Evolutionary conservation across 371 early-diverging fungal species (phyloP), one percentile per base, ranked within the genome.

Genomic region (Fennellomyces sp.): DNA sequence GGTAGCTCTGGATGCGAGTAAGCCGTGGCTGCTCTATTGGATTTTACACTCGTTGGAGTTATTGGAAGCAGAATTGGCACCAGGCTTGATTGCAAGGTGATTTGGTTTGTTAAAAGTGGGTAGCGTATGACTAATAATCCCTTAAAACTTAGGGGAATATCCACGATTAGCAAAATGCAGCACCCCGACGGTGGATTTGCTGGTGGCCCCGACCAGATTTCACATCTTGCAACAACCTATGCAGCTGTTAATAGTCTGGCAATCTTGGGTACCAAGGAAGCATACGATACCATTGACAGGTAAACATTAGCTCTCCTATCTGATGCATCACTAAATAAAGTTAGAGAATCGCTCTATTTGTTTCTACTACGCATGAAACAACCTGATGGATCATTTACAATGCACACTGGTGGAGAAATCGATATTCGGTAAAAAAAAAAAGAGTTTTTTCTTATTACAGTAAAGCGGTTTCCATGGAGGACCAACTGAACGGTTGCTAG

Each of bases 21-120:
- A 88, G 64, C 95, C 97, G 6, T 98, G 97, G 97, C 61, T 98
- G 11, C 68, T 85, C 2, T 96, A 91, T 68, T 98, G 97, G 97
- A 88, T 91, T 21, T 58, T 93, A 12, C 96, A 96, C 61, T 74
- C 94, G 0, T 75, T 96, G 13, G 90, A 89, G 58, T 71, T 97
- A 8, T 66, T 98, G 29, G 89, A 85, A 19, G 63, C 74, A 39
- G 65, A 62, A 17, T 61, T 89, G 27, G 66, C 84, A 15, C 58
- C 57, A 1, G 65, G 60, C 1, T 39, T 75, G 3, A 72, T 73
- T n/a, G 56, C 74, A 23, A 77, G 88, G 85, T 85, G 35, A 26
- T 13, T 17, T 11, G 12, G 3, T 60, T 36, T 27, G 25, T 2
- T 17, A 29, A 7, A 29, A 52, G 10, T 38, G 31, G 11, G 29